phyloP scores from a whole-genome alignment of 805 yeast species.

The Yarrowia sp. region DNA sequence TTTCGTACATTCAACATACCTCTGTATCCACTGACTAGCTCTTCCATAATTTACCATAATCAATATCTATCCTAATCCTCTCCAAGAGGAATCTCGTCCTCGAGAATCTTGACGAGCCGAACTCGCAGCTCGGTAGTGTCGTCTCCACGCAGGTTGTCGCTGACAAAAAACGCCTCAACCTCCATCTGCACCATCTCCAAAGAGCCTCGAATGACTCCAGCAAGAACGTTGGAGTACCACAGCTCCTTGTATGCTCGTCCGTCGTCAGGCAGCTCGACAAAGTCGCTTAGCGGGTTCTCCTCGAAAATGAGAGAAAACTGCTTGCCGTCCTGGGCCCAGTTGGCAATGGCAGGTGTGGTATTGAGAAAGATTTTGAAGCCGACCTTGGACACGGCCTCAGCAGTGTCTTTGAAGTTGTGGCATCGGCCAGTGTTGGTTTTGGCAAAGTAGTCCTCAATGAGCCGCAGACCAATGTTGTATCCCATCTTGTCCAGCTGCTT shows the following conservation, averaged over 20 bases:
- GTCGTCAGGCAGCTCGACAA: slow-evolving; percentile 89
- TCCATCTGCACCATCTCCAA: slow-evolving; percentile 94
- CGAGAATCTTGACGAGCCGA: slow-evolving; percentile 64
- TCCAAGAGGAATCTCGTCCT: slow-evolving; percentile 96
- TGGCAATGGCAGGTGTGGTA: slow-evolving; percentile 67
- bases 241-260: slow-evolving; percentile 63
- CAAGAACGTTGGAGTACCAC: slow-evolving; percentile 89
- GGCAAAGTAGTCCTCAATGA: slow-evolving; percentile 90
- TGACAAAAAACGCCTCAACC: slow-evolving; percentile 74
- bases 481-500: slow-evolving; percentile 89
- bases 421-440: slow-evolving; percentile 85
- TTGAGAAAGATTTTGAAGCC: slow-evolving; percentile 91
- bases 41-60: too few relatives aligned
- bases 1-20: too few relatives aligned
- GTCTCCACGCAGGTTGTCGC: slow-evolving; percentile 81
- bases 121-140: slow-evolving; percentile 74
- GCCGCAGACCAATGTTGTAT: slow-evolving; percentile 83
- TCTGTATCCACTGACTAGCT: too few relatives aligned
- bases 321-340: slow-evolving; percentile 74
- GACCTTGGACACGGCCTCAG: slow-evolving; percentile 77
- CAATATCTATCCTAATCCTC: slow-evolving; percentile 51
- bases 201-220: slow-evolving; percentile 89
- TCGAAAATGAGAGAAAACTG: slow-evolving; percentile 67
- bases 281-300: slow-evolving; percentile 91
- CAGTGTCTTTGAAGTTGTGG: slow-evolving; percentile 72